Base-by-base conservation (phyloP, 1,284 basidiomycete genomes). In the Moesziomyces sp. region DNA sequence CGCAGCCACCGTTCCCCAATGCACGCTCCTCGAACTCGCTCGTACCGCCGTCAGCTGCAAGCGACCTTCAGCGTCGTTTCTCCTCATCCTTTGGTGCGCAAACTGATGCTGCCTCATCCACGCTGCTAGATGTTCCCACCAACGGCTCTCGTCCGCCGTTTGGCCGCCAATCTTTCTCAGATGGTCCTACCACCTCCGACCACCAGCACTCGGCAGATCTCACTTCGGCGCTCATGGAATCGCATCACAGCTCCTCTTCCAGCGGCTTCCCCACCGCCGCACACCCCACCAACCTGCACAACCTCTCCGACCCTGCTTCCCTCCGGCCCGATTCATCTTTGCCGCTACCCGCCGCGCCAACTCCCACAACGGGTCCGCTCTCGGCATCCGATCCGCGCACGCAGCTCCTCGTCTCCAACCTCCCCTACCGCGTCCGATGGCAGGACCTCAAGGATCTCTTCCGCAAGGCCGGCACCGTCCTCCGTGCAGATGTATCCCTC, bases 311-410 rank as follows among this genome's bases (percentile, higher is more conserved):
- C 23, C 9, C 9, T 11, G 30, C 30, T 13, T 33, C 30, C 11
- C 30, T 13, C 11, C 30, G 30, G 10, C 30, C 30, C 30, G 30
- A 33, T 33, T 11, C 30, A 33, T 10, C 30, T 33, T 33, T 33
- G 30, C 26, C 26, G 26, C 53, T 13, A 46, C n/a, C 18, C 28
- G 35, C 53, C 16, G 46, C 56, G 30, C 33, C 58, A 14, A 45
- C 64, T n/a, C 66, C 76, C 24, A 63, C 55, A 5, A 72, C 76
- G 2, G 76, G 76, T 13, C 70, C 76, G 2, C 70, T 76, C 33
- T 78, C 79, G 16, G 78, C 79, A 10, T 76, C 72, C 24, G 94
- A 97, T 84, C 96, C 93, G 0, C 88, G 93, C 54, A 94, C 93
- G 0, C 93, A 95, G 85, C 71, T 83, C 16, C 61, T 71, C 43